A percentile compares a stretch with the other conserved stretches of the same genome.
These are phyloP conservation scores for Niebla homalea DNA, from an alignment of 495 filamentous ascomycete species.

Conservation along the genomic window DNA sequence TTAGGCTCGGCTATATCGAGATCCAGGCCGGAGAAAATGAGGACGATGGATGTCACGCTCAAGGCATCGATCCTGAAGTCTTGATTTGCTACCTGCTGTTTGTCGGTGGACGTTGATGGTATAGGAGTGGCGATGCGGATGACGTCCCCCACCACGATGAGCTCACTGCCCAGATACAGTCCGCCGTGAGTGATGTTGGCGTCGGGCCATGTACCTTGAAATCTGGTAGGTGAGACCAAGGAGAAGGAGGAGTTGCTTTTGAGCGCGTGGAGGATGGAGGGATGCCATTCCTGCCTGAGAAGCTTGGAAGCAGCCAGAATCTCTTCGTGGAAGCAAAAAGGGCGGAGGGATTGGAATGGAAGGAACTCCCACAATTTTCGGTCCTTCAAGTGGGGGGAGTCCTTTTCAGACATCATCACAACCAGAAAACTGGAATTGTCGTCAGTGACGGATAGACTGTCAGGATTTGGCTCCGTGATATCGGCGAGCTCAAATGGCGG, in stretches of 20 bases:
- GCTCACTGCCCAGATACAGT: slow-evolving; percentile 43
- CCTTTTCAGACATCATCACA: slow-evolving; percentile 39
- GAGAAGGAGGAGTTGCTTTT: slow-evolving; percentile 40
- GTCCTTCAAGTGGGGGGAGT: slow-evolving; percentile 32
- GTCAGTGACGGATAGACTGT: not conserved
- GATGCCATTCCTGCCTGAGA: slow-evolving; percentile 31
- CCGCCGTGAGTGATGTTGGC: slow-evolving; percentile 37
- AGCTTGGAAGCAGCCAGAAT: slow-evolving; percentile 24
- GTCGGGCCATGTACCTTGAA: slow-evolving; percentile 41
- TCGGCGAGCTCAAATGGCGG: not conserved
- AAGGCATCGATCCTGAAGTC: not conserved
- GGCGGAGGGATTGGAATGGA: slow-evolving; percentile 39
- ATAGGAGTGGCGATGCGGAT: slow-evolving; percentile 34
- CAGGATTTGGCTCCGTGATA: not conserved
- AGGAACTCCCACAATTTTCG: slow-evolving; percentile 41
- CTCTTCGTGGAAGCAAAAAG: slow-evolving; percentile 37
- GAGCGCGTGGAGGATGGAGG: slow-evolving; percentile 41
- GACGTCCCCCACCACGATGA: slow-evolving; percentile 37
- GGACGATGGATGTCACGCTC: slow-evolving; percentile 36
- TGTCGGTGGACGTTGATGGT: slow-evolving; percentile 7
- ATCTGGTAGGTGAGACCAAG: slow-evolving; percentile 34
- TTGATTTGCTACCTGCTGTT: not conserved
- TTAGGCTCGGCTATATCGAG: not conserved
- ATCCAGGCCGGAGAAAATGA: slow-evolving; percentile 31
- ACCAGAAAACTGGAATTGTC: slow-evolving; percentile 39